A percentile compares a stretch with the other conserved stretches of the same genome.
Conservation (phyloP, 106 monocot genomes). For the Acanthochlamys bracteata region DNA sequence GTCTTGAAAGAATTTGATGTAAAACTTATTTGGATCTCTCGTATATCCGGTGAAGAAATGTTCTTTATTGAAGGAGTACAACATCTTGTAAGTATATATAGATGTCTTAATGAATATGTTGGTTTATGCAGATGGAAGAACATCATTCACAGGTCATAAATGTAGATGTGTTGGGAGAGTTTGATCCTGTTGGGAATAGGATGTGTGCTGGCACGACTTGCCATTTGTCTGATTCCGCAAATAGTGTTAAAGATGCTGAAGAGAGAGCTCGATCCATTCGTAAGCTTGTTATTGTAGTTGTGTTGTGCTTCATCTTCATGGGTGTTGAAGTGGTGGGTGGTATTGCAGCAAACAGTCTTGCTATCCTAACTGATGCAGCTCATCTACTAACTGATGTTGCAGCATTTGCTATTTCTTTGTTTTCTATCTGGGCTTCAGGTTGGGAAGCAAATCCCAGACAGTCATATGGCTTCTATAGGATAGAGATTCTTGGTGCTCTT, state of each 20-base stretch:
- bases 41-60: no score
- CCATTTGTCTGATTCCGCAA: slow-evolving; percentile 26
- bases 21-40: no score
- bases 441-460: slow-evolving; percentile 56
- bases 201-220: slow-evolving; percentile 42
- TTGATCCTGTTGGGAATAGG: slow-evolving; percentile 13
- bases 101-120: not conserved
- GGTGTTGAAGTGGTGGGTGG: slow-evolving; percentile 55
- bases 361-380: slow-evolving; percentile 67
- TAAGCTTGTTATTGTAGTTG: slow-evolving; percentile 48
- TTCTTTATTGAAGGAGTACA: no score
- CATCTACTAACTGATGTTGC: slow-evolving; percentile 76
- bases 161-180: slow-evolving; percentile 13
- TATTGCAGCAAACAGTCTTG: slow-evolving; percentile 65
- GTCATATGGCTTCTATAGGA: slow-evolving; percentile 61
- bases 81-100: no score
- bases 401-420: slow-evolving; percentile 60
- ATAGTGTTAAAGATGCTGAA: slow-evolving; percentile 27
- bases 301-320: slow-evolving; percentile 52
- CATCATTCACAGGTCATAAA: slow-evolving; percentile 28
- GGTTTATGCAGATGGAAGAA: slow-evolving; percentile 29
- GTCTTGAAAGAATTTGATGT: no score
- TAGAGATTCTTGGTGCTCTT: slow-evolving; percentile 62
- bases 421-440: slow-evolving; percentile 63
- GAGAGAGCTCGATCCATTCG: slow-evolving; percentile 40